Conservation (phyloP, 2,329 filamentous ascomycete species). For the Aspergillus jensenii region DNA sequence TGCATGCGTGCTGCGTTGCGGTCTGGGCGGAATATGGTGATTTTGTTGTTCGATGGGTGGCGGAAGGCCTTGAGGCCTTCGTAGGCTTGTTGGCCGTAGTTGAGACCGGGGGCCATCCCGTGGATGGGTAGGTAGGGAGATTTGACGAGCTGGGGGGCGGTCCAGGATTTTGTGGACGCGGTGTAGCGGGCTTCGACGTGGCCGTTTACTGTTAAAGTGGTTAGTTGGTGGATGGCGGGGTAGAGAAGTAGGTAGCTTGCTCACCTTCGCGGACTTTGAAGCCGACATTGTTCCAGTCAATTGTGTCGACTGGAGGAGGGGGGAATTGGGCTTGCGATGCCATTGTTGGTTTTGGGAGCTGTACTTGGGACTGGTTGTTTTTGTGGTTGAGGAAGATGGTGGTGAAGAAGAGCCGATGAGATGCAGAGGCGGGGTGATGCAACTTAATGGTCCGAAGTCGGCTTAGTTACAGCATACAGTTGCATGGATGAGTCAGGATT, state of each 20-base stretch:
- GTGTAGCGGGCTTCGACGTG: constrained; percentile 89
- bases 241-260: constrained; percentile 19
- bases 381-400: background rate
- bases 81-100: constrained; percentile 97
- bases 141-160: constrained; percentile 71
- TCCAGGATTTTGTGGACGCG: constrained; percentile 70
- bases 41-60: constrained; percentile 57
- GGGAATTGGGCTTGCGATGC: constrained; percentile 26
- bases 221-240: background rate
- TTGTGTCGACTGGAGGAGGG: constrained; percentile 30
- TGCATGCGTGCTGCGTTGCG: constrained; percentile 83
- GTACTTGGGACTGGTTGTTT: background rate
- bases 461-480: no score
- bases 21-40: constrained; percentile 84
- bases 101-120: constrained; percentile 91
- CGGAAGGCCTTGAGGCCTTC: constrained; percentile 98
- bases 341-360: background rate
- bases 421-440: background rate
- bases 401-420: background rate
- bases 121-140: constrained; percentile 87
- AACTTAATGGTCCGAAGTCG: no score
- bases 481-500: no score
- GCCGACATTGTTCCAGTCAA: constrained; percentile 87
- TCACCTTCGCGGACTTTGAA: constrained; percentile 88
- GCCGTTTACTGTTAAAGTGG: constrained; percentile 66